Base-by-base conservation (phyloP, 2,329 filamentous ascomycete species). In the Aspergillus nomiae region DNA sequence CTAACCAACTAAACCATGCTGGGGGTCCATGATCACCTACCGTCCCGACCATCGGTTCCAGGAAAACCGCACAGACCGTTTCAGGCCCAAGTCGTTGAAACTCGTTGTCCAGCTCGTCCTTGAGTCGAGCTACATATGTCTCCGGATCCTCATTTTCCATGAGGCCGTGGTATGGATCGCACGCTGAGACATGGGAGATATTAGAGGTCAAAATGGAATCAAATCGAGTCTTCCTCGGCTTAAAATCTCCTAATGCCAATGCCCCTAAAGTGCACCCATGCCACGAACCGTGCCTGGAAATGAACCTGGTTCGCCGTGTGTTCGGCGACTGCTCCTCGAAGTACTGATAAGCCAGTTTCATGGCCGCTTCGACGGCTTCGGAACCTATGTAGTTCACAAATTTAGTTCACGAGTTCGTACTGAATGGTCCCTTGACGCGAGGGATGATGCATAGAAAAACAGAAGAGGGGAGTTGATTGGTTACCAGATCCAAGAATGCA, bases 191-290 rank as follows among this genome's bases (percentile, higher is more conserved):
- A 50, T 83, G 82, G 24, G 82, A 84, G 50, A 87, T 80, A 58
- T 85, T 86, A 2, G 77, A 74, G 34, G 83, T 76, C 6, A 90
- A 76, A 43, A 89, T 80, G 1, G 82, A 80, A 67, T 87, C 84
- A 70, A 88, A 92, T 2, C 86, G 81, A 0, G 81, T 82, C 61
- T 87, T 83, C 26, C 90, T 82, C 1, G 79, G 78, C 6, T 82
- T 74, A 71, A 91, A 86, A 26, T 88, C 88, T 8, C 89, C 84
- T n/a, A 91, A 79, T 0, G 86, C 85, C 59, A 92, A 82, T 1
- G 90, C 83, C 0, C 89, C 90, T 0, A 92, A 74, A 0, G 89
- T 91, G 50, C 84, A 87, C 7, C 90, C 90, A 69, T 92, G 90
- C 69, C 90, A 92, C 9, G 86, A 88, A 26, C 86, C 81, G 43